Conservation (phyloP, 495 filamentous ascomycete species). For the Aspergillus sclerotioniger region DNA sequence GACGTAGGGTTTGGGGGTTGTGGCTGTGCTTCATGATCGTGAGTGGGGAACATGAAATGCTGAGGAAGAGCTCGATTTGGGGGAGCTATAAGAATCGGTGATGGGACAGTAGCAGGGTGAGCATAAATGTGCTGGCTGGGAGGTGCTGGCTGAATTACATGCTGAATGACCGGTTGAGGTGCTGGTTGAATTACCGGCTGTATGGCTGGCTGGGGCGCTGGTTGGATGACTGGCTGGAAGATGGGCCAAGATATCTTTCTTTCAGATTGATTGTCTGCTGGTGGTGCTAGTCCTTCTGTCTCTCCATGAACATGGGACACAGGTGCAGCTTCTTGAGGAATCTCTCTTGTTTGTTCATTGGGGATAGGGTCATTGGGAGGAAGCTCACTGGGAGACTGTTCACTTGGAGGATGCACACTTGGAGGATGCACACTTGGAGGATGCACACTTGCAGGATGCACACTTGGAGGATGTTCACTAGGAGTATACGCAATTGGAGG, state of each 20-base stretch:
- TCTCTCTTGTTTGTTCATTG: not conserved
- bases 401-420: not conserved
- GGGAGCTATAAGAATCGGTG: conserved; percentile 18
- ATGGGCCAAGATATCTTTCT: not conserved
- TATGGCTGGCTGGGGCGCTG: not conserved
- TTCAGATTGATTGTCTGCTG: conserved; percentile 12
- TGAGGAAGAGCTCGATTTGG: conserved; percentile 26
- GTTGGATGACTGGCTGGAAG: conserved; percentile 1
- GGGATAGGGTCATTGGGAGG: not conserved
- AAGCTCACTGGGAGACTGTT: not conserved
- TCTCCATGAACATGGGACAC: conserved; percentile 1
- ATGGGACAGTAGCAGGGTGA: conserved; percentile 11
- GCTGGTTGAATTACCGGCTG: not conserved
- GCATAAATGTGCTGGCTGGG: not conserved
- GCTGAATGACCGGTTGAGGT: conserved; percentile 1
- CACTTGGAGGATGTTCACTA: not conserved
- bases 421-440: not conserved
- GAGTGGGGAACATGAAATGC: conserved; percentile 31
- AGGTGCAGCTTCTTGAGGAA: conserved; percentile 7
- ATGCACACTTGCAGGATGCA: not conserved
- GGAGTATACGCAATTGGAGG: not conserved
- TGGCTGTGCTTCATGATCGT: conserved; percentile 19
- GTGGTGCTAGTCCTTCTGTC: not conserved
- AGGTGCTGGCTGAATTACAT: not conserved
- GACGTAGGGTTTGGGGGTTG: conserved; percentile 36